These are phyloP conservation scores for Lepidium campestre DNA, from an alignment of 441 rosid species.

Conservation along the genomic window DNA sequence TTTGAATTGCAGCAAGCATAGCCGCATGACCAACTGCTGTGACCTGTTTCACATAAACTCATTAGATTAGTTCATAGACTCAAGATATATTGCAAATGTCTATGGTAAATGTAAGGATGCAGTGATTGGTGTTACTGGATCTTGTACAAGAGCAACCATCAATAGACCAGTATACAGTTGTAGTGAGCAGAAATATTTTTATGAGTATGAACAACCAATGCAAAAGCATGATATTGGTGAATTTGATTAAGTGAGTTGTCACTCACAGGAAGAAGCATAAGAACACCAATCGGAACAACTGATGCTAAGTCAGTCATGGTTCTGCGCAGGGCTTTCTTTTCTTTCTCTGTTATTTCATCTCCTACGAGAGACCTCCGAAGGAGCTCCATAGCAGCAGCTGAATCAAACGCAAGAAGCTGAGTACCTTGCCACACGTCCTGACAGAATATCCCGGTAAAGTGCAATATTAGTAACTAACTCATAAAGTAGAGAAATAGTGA, in stretches of 20 bases:
- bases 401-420: conserved; percentile 91
- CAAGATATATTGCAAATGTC: not conserved
- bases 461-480: not conserved
- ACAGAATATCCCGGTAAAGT: conserved; percentile 10
- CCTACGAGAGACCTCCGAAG: conserved; percentile 74
- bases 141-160: conserved; percentile 1
- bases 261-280: conserved; percentile 99
- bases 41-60: conserved; percentile 44
- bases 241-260: not conserved
- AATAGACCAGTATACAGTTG: not conserved
- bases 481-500: not conserved
- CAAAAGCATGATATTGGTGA: not conserved
- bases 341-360: conserved; percentile 86
- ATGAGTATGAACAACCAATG: not conserved
- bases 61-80: conserved; percentile 5
- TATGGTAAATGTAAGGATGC: not conserved
- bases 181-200: not conserved
- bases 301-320: conserved; percentile 92
- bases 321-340: conserved; percentile 75
- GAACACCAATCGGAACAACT: conserved; percentile 84
- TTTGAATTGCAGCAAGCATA: conserved; percentile 92
- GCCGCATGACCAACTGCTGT: conserved; percentile 99
- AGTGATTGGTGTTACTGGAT: not conserved
- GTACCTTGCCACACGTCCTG: conserved; percentile 99
- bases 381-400: conserved; percentile 74